Evolutionary conservation across 495 filamentous ascomycete species (phyloP).

Genomic region (Cercophora newfieldiana): DNA sequence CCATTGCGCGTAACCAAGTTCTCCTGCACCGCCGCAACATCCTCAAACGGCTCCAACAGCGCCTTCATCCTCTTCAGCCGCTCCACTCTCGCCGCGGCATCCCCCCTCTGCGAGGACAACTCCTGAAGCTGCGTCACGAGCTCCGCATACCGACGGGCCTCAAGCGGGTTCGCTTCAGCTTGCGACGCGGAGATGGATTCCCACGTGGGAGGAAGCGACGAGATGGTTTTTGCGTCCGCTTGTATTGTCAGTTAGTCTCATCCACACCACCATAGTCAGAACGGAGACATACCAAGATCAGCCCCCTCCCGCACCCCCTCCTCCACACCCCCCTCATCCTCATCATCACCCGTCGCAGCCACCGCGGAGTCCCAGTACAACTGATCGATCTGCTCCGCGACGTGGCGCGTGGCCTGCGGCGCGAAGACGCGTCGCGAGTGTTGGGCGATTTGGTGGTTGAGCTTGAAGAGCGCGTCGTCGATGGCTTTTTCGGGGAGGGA

Average conservation of each 20-base stretch:
- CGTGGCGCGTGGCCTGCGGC: slow-evolving; percentile 71
- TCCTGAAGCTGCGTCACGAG: slow-evolving; percentile 52
- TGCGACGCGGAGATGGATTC: slow-evolving; percentile 29
- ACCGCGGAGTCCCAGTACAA: slow-evolving; percentile 63
- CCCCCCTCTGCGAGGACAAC: slow-evolving; percentile 54
- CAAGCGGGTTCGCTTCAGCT: slow-evolving; percentile 30
- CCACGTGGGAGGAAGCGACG: slow-evolving; percentile 47
- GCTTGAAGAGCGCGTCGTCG: slow-evolving; percentile 49
- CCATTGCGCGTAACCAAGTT: slow-evolving; percentile 75
- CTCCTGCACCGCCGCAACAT: slow-evolving; percentile 57
- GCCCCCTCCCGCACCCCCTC: slow-evolving; percentile 31
- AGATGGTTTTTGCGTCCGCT: slow-evolving; percentile 46
- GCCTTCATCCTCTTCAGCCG: slow-evolving; percentile 57
- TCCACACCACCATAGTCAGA: slow-evolving; percentile 35
- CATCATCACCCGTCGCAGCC: slow-evolving; percentile 42
- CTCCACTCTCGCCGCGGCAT: slow-evolving; percentile 54
- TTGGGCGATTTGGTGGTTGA: slow-evolving; percentile 66
- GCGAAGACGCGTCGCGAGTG: slow-evolving; percentile 73
- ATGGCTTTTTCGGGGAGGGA: slow-evolving; percentile 52
- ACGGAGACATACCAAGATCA: slow-evolving; percentile 40
- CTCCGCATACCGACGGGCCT: slow-evolving; percentile 53
- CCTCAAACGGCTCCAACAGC: slow-evolving; percentile 58
- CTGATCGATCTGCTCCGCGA: slow-evolving; percentile 78
- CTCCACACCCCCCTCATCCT: slow-evolving; percentile 46
- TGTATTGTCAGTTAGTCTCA: neutral